Conservation (phyloP, 108 stramenopile species). For the Fistulifera pelliculosa region DNA sequence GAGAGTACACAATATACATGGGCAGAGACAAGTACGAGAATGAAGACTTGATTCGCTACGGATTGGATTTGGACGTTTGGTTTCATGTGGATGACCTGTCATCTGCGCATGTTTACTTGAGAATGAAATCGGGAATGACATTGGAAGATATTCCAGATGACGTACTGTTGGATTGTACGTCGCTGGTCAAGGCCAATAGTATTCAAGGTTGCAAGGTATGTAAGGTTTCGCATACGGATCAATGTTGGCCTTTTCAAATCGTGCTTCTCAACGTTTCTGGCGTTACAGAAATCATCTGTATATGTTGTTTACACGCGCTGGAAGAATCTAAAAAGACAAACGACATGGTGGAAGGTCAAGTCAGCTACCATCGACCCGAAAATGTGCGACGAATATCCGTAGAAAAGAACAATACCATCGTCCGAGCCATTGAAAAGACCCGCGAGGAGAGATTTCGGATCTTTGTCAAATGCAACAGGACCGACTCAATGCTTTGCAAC, state of each 20-base stretch:
- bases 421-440: constrained; percentile 68
- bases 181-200: constrained; percentile 76
- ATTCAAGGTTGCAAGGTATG: constrained; percentile 73
- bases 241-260: no score
- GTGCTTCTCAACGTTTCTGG: no score
- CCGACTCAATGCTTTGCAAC: constrained; percentile 49
- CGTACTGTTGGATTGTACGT: constrained; percentile 54
- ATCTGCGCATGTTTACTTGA: constrained; percentile 96
- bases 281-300: constrained; percentile 37
- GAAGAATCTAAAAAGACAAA: constrained; percentile 79
- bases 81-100: constrained; percentile 97
- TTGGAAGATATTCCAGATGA: constrained; percentile 79
- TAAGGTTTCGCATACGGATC: background rate
- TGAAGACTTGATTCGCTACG: constrained; percentile 97
- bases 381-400: constrained; percentile 62
- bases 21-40: constrained; percentile 94
- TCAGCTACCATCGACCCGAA: constrained; percentile 72
- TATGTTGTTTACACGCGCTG: constrained; percentile 80
- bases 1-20: constrained; percentile 75
- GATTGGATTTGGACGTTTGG: constrained; percentile 81
- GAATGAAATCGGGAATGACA: constrained; percentile 81
- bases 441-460: constrained; percentile 48
- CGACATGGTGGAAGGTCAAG: constrained; percentile 71
- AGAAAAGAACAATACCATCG: constrained; percentile 69
- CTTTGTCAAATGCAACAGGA: constrained; percentile 51